Base-by-base conservation (phyloP, 148 eudicot genomes). In the Rhododendron griersonianum region DNA sequence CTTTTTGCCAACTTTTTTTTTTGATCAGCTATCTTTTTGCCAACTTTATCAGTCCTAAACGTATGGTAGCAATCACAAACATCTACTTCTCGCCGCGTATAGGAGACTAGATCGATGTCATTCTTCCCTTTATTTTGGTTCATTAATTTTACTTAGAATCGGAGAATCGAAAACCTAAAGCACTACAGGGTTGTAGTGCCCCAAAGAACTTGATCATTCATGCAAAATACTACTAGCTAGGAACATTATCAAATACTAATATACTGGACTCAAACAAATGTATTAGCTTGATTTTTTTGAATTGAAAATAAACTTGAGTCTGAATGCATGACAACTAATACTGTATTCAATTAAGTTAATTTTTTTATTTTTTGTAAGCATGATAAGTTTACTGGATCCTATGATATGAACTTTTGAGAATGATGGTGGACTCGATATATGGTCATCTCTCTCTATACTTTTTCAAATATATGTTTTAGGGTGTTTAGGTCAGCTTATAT, bases 51-150 rank as follows among this genome's bases (percentile, higher is more conserved):
- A 47, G 25, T n/a, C 28, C 71, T 8, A 11, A 63, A 23, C 16
- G 21, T 35, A 33, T 18, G 23, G 50, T 77, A 41, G 50, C 51
- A 77, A 77, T 19, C 80, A 41, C 23, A 77, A 77, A 2, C 79
- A 75, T 75, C 79, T 33, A 5, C 79, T 33, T 77, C 80, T 77
- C 80, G 48, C 80, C 80, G 80, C 80, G 50, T 41, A 41, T 75
- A 0, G 21, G 16, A 19, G 61, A 18, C 21, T 18, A 55, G 61
- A 5, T 37, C 3, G 21, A 5, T 37, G 10, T 37, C 13, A 19
- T 77, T 18, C 25, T 19, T 19, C 18, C 7, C 33, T 35, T 74
- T 13, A 2, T 28, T 76, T 76, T 39, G 5, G 4, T 41, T 41
- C 25, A 15, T 76, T 39, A 41, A 4, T 41, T 37, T 73, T 18